Evolutionary conservation across 371 early-diverging fungal genomes (phyloP).

Genomic region (Chytridium lagenaria): DNA sequence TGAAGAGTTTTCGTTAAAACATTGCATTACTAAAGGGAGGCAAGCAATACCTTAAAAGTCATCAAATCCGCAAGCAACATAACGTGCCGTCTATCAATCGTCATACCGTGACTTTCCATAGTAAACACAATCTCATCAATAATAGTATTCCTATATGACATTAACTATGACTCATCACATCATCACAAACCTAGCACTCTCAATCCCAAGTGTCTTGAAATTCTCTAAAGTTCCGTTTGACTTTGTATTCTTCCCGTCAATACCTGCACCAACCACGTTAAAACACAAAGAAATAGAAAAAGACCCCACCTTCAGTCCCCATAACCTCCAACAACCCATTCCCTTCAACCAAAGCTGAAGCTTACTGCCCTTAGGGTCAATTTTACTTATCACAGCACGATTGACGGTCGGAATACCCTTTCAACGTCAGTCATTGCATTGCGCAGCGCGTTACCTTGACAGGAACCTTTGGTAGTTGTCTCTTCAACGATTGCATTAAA

Average conservation of each 20-base stretch:
- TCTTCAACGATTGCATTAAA: constrained; percentile 83
- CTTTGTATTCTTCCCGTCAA: constrained; percentile 80
- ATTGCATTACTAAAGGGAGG: no score
- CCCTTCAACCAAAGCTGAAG: constrained; percentile 88
- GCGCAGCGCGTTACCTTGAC: constrained; percentile 59
- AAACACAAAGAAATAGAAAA: background rate
- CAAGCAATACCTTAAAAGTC: constrained; percentile 86
- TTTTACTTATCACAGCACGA: constrained; percentile 79
- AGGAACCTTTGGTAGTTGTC: constrained; percentile 81
- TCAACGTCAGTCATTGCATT: constrained; percentile 2
- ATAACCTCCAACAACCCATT: constrained; percentile 93
- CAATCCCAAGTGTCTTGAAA: constrained; percentile 93
- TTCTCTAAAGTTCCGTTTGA: constrained; percentile 97
- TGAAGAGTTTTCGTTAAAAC: constrained; percentile 22
- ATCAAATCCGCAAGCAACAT: constrained; percentile 99
- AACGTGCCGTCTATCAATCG: constrained; percentile 97
- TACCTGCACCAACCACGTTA: constrained; percentile 57
- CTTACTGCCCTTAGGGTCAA: constrained; percentile 52
- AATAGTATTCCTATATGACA: constrained; percentile 59
- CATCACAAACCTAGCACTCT: constrained; percentile 80
- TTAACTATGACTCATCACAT: background rate
- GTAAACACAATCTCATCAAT: constrained; percentile 84
- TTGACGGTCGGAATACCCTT: constrained; percentile 83
- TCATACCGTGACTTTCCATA: constrained; percentile 94
- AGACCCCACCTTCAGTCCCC: constrained; percentile 58